Conservation (phyloP, 1,284 basidiomycete species). For the Melampsora larici-populina region DNA sequence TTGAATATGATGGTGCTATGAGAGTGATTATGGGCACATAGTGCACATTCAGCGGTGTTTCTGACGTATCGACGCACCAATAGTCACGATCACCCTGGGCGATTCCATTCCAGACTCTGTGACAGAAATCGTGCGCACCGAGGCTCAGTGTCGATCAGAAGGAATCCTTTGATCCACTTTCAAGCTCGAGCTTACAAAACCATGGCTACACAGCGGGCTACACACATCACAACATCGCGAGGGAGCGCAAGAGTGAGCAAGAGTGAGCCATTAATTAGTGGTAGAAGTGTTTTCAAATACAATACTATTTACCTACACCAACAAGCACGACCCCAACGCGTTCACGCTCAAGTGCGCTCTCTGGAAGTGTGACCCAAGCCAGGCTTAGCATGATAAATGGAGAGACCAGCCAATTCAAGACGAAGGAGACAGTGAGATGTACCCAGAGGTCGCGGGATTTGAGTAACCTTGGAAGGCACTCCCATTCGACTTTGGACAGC, state of each 20-base stretch:
- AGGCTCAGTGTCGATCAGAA: background rate
- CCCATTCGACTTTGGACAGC: constrained; percentile 74
- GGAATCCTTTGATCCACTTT: constrained; percentile 51
- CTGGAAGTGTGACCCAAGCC: constrained; percentile 80
- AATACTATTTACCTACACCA: constrained; percentile 58
- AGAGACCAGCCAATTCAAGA: constrained; percentile 77
- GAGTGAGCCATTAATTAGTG: background rate
- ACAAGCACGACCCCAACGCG: constrained; percentile 61
- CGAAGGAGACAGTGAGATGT: constrained; percentile 68
- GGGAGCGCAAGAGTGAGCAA: background rate
- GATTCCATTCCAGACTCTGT: constrained; percentile 62
- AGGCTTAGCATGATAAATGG: constrained; percentile 77
- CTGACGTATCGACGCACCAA: background rate
- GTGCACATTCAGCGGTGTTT: background rate
- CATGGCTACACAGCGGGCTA: constrained; percentile 48
- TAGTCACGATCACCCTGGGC: constrained; percentile 70
- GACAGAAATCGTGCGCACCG: constrained; percentile 43
- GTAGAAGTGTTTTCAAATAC: too few relatives aligned
- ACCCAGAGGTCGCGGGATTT: constrained; percentile 63
- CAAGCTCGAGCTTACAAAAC: constrained; percentile 57
- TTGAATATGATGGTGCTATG: too few relatives aligned
- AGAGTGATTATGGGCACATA: too few relatives aligned
- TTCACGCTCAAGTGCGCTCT: constrained; percentile 54
- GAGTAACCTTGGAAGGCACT: constrained; percentile 65
- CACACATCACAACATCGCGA: background rate